Conservation (phyloP, 805 yeast genomes). For the Allodekkera sacchari region DNA sequence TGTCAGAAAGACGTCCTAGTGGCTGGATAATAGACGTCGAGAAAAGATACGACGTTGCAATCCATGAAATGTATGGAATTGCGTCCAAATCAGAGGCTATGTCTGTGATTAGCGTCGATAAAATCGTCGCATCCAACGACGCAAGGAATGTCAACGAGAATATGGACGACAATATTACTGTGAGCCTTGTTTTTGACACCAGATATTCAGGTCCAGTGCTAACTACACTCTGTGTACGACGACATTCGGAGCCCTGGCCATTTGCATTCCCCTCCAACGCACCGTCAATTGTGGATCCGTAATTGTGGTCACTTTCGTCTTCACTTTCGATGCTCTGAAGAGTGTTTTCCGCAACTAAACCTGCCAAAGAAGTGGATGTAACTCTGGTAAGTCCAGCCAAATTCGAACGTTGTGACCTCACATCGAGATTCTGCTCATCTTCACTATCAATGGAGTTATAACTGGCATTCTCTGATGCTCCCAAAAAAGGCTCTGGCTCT, state of each 20-base stretch:
- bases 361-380: constrained; percentile 21
- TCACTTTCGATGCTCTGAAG: constrained; percentile 12
- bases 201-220: constrained; percentile 20
- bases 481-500: too few species aligned
- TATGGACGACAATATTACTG: constrained; percentile 32
- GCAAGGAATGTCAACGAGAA: constrained; percentile 47
- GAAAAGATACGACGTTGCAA: constrained; percentile 61
- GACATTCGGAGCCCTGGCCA: constrained; percentile 2
- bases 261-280: constrained; percentile 3
- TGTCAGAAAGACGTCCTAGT: constrained; percentile 62
- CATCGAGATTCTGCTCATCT: too few species aligned
- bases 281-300: constrained; percentile 5
- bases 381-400: constrained; percentile 8
- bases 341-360: constrained; percentile 21
- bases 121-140: constrained; percentile 61
- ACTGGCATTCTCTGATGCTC: too few species aligned
- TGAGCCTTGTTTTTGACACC: constrained; percentile 20
- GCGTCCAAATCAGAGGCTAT: constrained; percentile 66
- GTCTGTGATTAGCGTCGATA: constrained; percentile 54
- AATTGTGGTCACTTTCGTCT: not conserved
- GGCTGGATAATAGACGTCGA: constrained; percentile 73
- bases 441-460: too few species aligned
- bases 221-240: too few species aligned
- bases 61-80: constrained; percentile 59
- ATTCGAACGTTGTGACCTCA: constrained; percentile 3